phyloP scores from a whole-genome alignment of 148 eudicot genomes.

The Polygonum aviculare region DNA sequence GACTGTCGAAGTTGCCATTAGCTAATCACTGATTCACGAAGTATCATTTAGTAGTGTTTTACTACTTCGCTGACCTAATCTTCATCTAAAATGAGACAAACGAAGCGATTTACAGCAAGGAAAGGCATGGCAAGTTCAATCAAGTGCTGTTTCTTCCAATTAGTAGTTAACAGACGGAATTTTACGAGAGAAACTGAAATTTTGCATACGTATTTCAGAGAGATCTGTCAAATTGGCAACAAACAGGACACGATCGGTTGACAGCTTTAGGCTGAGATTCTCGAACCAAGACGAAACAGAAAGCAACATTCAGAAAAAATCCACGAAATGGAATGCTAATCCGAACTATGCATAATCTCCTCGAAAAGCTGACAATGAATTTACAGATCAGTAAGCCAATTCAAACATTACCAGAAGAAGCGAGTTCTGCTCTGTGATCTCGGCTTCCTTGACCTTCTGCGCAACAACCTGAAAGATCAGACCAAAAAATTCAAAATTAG shows the following conservation, averaged over 20 bases:
- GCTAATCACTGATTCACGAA: background rate
- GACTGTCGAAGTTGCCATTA: background rate
- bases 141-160: background rate
- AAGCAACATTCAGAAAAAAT: background rate
- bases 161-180: background rate
- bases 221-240: background rate
- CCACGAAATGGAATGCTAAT: background rate
- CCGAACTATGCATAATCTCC: background rate
- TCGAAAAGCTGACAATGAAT: no score
- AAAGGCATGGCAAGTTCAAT: background rate
- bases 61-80: background rate
- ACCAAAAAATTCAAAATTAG: conserved; percentile 1
- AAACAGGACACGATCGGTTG: background rate
- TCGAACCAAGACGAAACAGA: background rate
- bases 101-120: background rate
- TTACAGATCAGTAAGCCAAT: background rate
- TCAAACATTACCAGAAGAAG: conserved; percentile 50
- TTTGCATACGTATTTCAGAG: background rate
- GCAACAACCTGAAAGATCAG: conserved; percentile 44
- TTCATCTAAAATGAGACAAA: background rate
- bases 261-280: background rate
- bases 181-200: background rate
- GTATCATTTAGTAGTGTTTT: background rate
- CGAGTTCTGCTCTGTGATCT: conserved; percentile 87
- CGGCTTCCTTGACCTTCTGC: conserved; percentile 69